Evolutionary conservation across 176 grass and related monocot species (phyloP).

Genomic region (Pharus latifolius): DNA sequence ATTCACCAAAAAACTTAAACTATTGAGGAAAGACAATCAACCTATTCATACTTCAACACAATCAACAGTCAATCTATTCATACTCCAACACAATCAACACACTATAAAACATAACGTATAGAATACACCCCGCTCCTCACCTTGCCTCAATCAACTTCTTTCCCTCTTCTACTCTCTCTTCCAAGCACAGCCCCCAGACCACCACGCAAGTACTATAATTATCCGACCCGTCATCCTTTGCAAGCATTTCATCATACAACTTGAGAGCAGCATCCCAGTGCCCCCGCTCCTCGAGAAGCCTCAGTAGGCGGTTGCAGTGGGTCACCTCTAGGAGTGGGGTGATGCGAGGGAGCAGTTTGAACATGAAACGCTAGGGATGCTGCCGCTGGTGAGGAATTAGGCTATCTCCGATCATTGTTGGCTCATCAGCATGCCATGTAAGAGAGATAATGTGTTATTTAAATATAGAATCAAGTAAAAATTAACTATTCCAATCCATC

Average conservation of each 20-base stretch:
- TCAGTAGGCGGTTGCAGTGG: slow-evolving; percentile 45
- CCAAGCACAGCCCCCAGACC: slow-evolving; percentile 52
- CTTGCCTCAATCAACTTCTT: slow-evolving; percentile 60
- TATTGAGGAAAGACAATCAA: too few species aligned
- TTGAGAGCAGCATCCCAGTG: slow-evolving; percentile 22
- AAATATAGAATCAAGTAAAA: too few species aligned
- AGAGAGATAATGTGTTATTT: too few species aligned
- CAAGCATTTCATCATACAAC: slow-evolving; percentile 70
- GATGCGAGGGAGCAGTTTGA: slow-evolving; percentile 25
- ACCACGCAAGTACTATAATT: slow-evolving; percentile 64
- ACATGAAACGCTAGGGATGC: slow-evolving; percentile 9
- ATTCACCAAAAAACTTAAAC: too few species aligned
- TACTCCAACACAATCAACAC: slow-evolving; percentile 54
- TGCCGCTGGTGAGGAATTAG: not conserved
- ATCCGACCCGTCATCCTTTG: slow-evolving; percentile 29
- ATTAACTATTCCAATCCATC: too few species aligned
- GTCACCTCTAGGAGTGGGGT: slow-evolving; percentile 5
- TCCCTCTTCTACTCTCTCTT: slow-evolving; percentile 59
- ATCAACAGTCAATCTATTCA: too few species aligned
- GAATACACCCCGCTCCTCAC: slow-evolving; percentile 61
- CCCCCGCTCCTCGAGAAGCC: slow-evolving; percentile 27
- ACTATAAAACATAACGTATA: slow-evolving; percentile 52
- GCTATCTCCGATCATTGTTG: too few species aligned
- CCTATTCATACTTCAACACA: too few species aligned
- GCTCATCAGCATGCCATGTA: too few species aligned